Evolutionary conservation across 2,329 filamentous ascomycete genomes (phyloP).

Genomic region (Alternaria infectoria): DNA sequence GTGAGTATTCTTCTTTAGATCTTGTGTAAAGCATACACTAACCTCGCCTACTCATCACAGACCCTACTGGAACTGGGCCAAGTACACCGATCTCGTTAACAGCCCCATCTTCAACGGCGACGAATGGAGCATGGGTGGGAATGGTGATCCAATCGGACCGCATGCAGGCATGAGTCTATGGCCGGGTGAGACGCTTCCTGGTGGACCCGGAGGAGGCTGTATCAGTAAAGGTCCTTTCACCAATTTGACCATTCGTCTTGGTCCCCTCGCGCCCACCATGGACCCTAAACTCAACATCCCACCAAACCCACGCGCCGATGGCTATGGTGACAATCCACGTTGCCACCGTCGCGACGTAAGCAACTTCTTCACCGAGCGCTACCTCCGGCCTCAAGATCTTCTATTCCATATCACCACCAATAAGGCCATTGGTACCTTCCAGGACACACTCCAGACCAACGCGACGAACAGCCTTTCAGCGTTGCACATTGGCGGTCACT

Average conservation of each 20-base stretch:
- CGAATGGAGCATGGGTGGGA: slow-evolving; percentile 56
- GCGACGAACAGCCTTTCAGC: slow-evolving; percentile 15
- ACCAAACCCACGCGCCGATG: slow-evolving; percentile 39
- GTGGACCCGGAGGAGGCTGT: slow-evolving; percentile 64
- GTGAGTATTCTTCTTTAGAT: neutral
- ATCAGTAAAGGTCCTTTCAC: slow-evolving; percentile 59
- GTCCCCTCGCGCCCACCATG: slow-evolving; percentile 52
- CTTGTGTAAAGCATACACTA: neutral
- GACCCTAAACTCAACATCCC: slow-evolving; percentile 37
- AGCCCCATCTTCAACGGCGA: slow-evolving; percentile 64
- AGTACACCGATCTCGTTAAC: slow-evolving; percentile 52
- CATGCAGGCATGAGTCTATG: slow-evolving; percentile 23
- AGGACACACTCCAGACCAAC: slow-evolving; percentile 31
- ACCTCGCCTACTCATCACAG: neutral
- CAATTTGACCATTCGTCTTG: slow-evolving; percentile 53
- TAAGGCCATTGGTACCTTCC: slow-evolving; percentile 31
- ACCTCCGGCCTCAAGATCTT: slow-evolving; percentile 25
- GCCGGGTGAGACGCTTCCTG: slow-evolving; percentile 45
- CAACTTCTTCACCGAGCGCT: slow-evolving; percentile 30
- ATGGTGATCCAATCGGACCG: slow-evolving; percentile 47
- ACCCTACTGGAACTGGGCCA: slow-evolving; percentile 63
- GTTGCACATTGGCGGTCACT: slow-evolving; percentile 56
- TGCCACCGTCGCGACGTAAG: slow-evolving; percentile 42
- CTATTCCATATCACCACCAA: slow-evolving; percentile 32
- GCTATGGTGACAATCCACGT: slow-evolving; percentile 39